Percentiles rank a stretch among this genome's conserved stretches.
Evolutionary conservation across 2,329 filamentous ascomycete genomes (phyloP).

Genomic region (Alternaria alternata): DNA sequence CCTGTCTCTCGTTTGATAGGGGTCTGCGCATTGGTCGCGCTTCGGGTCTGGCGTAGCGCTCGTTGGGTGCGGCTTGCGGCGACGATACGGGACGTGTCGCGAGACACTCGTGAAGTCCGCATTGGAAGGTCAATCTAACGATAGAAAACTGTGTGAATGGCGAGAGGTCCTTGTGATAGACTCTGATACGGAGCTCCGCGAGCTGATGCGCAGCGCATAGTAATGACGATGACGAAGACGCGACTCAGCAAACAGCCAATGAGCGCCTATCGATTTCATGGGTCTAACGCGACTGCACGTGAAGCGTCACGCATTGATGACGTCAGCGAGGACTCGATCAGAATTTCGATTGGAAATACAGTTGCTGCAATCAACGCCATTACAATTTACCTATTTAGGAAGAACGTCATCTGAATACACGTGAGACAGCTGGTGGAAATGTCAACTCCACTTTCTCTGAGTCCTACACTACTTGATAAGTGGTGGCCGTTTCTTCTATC

Average conservation of each 20-base stretch:
- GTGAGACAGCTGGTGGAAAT: neutral
- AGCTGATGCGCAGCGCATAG: neutral
- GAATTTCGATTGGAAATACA: neutral
- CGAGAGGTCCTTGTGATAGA: neutral
- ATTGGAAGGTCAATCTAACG: slow-evolving; percentile 22
- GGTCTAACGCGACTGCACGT: neutral
- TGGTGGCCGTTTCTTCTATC: neutral
- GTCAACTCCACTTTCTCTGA: neutral
- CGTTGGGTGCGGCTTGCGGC: slow-evolving; percentile 38
- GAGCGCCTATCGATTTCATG: neutral
- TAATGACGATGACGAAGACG: neutral
- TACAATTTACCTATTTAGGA: neutral
- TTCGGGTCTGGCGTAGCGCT: slow-evolving; percentile 44
- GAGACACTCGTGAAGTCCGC: slow-evolving; percentile 51
- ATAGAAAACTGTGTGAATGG: neutral
- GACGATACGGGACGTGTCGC: slow-evolving; percentile 46
- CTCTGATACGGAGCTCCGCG: neutral
- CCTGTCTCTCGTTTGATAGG: slow-evolving; percentile 25
- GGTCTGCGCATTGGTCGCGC: slow-evolving; percentile 30
- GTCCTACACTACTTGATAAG: neutral
- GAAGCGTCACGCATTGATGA: neutral
- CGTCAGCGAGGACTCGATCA: neutral
- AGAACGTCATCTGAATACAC: neutral
- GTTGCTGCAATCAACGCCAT: neutral
- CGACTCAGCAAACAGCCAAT: neutral